Base-by-base conservation (phyloP, 371 early-diverging fungal genomes). In the Smittium culicis region DNA sequence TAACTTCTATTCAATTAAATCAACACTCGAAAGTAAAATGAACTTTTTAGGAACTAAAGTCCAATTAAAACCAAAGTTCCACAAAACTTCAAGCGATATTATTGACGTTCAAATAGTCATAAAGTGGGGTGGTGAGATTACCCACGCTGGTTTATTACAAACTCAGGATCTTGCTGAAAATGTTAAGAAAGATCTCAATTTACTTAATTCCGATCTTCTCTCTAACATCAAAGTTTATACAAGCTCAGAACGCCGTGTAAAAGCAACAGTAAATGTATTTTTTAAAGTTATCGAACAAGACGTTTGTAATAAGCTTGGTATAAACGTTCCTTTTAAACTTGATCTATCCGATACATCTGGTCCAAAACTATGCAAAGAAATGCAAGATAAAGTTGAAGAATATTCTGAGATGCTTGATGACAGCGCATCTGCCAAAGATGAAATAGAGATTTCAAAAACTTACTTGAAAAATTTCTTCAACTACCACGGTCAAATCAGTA, bases 91-190 rank as follows among this genome's bases (percentile, higher is more conserved):
- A 14, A 25, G 27, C 5, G 34, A 45, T 8, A 1, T 56, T 2
- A 73, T 79, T 5, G 60, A 74, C 1, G 79, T 93, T 1, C 93
- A 94, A 77, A 76, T 95, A 28, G 88, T 94, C 73, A 89, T 96
- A 65, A 97, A 97, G 72, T 97, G 96, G 98, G 96, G 94, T 45
- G 98, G 94, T 55, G 92, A 93, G 79, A 94, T 94, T 74, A 98
- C 98, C 0, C 98, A 98, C 72, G 94, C 95, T 1, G 96, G 95
- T 16, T 80, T 80, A 17, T 87, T 89, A 70, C 98, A 98, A 74
- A 85, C 92, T 2, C 82, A 86, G 66, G 97, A 96, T 74, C 74
- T 96, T 64, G 98, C 91, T 31, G 93, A 92, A 67, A 92, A 89
- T 72, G 79, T 96, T 73, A 83, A 94, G 68, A 94, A 93, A 68